Percentiles rank a stretch among this genome's conserved stretches.
Evolutionary conservation across 768 basidiomycete genomes (phyloP).

Genomic region (Brasilioporus rufonigricans): DNA sequence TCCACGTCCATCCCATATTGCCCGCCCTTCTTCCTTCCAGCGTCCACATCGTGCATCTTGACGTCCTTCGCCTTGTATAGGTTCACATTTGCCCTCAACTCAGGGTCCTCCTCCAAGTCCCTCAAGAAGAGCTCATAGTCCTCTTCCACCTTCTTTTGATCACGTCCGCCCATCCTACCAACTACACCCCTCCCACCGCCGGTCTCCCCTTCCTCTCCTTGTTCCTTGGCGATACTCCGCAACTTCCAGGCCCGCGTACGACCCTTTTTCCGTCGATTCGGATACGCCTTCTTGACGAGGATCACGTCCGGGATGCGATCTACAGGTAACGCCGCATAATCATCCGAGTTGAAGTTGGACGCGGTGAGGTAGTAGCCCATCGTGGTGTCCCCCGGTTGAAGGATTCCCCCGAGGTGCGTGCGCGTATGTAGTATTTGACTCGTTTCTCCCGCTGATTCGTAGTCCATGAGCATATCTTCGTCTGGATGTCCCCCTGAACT

Average conservation of each 20-base stretch:
- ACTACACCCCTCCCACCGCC: constrained; percentile 80
- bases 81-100: constrained; percentile 84
- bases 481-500: constrained; percentile 46
- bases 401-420: constrained; percentile 89
- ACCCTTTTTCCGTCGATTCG: constrained; percentile 88
- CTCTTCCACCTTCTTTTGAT: constrained; percentile 89
- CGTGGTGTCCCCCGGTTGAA: constrained; percentile 94
- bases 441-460: constrained; percentile 52
- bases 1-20: constrained; percentile 66
- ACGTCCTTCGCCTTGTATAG: constrained; percentile 72
- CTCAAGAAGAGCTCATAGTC: constrained; percentile 96
- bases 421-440: constrained; percentile 93
- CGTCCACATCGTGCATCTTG: constrained; percentile 44
- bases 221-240: constrained; percentile 89
- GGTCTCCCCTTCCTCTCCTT: constrained; percentile 82
- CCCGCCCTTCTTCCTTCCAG: constrained; percentile 22
- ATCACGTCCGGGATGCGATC: constrained; percentile 86
- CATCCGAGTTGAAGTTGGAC: constrained; percentile 90
- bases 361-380: constrained; percentile 88
- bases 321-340: constrained; percentile 64
- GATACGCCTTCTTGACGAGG: constrained; percentile 94
- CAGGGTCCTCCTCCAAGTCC: constrained; percentile 92
- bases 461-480: constrained; percentile 56
- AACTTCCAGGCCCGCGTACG: constrained; percentile 84
- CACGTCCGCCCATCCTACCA: constrained; percentile 85